Conservation (phyloP, 129 eudicot genomes). For the Tanacetum coccineum region DNA sequence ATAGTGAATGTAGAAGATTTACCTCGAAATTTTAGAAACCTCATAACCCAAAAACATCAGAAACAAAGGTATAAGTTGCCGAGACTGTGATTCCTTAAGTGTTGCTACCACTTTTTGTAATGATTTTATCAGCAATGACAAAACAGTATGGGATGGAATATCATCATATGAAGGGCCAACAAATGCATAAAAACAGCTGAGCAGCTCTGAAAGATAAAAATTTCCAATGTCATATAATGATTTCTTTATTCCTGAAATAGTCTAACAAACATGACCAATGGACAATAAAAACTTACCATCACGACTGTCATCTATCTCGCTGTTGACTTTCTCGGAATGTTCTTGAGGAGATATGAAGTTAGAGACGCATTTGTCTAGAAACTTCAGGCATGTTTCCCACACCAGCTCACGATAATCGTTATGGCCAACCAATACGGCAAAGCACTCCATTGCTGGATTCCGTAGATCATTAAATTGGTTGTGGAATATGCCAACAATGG, state of each 20-base stretch:
- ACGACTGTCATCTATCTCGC: slow-evolving; percentile 26
- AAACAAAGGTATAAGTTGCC: slow-evolving; percentile 69
- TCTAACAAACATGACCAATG: neutral
- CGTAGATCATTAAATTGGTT: slow-evolving; percentile 71
- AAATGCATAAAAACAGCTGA: slow-evolving; percentile 41
- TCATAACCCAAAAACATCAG: slow-evolving; percentile 72
- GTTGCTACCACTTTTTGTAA: slow-evolving; percentile 60
- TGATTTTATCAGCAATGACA: slow-evolving; percentile 67
- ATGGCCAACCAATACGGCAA: slow-evolving; percentile 45
- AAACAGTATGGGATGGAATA: slow-evolving; percentile 49
- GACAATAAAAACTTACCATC: slow-evolving; percentile 42
- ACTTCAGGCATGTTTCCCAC: slow-evolving; percentile 58
- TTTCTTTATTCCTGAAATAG: neutral
- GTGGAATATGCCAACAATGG: slow-evolving; percentile 66
- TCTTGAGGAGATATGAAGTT: slow-evolving; percentile 36
- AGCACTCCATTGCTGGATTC: slow-evolving; percentile 75
- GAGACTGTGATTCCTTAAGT: slow-evolving; percentile 58
- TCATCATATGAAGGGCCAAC: slow-evolving; percentile 39
- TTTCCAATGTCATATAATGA: neutral
- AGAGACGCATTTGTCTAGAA: slow-evolving; percentile 49
- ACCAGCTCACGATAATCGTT: slow-evolving; percentile 41
- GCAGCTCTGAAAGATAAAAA: slow-evolving; percentile 52
- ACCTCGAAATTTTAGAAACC: slow-evolving; percentile 49
- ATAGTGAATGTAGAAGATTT: slow-evolving; percentile 4
- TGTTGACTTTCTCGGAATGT: slow-evolving; percentile 25